These are phyloP conservation scores for Colletotrichum siamense DNA, from an alignment of 2,329 filamentous ascomycete species.

Conservation along the genomic window DNA sequence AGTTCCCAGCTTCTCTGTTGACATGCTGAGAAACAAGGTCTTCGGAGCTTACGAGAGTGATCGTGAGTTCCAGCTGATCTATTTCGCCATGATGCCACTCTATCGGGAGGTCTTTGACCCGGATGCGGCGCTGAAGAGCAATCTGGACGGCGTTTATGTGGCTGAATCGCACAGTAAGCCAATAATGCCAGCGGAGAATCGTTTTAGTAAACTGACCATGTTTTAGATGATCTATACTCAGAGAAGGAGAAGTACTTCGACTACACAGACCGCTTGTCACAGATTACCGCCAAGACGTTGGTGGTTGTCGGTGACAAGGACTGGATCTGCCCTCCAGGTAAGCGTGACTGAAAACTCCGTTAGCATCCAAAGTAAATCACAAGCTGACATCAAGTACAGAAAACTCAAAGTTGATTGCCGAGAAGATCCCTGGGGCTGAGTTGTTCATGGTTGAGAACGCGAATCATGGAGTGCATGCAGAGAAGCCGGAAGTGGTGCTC, in stretches of 20 bases:
- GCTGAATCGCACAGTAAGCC: slow-evolving; percentile 40
- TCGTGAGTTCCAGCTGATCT: slow-evolving; percentile 40
- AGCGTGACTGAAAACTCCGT: not conserved
- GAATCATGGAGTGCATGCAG: slow-evolving; percentile 41
- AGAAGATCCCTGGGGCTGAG: slow-evolving; percentile 29
- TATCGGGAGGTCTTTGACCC: slow-evolving; percentile 40
- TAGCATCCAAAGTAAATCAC: not conserved
- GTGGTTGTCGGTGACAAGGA: slow-evolving; percentile 42
- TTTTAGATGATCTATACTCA: slow-evolving; percentile 38
- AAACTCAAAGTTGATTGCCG: slow-evolving; percentile 35
- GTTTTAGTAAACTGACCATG: not conserved
- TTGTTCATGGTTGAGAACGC: slow-evolving; percentile 34
- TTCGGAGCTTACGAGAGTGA: slow-evolving; percentile 41
- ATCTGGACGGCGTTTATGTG: slow-evolving; percentile 35
- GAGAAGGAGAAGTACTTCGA: slow-evolving; percentile 42
- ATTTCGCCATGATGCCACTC: slow-evolving; percentile 40
- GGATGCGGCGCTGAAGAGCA: slow-evolving; percentile 32
- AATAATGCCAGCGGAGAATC: fast-evolving
- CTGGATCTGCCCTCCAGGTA: slow-evolving; percentile 44
- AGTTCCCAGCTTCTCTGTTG: slow-evolving; percentile 38
- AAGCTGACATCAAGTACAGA: slow-evolving; percentile 22
- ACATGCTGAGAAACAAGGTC: slow-evolving; percentile 42
- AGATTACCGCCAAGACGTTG: slow-evolving; percentile 37
- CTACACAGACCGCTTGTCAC: slow-evolving; percentile 33
- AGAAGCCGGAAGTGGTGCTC: slow-evolving; percentile 36